Base-by-base conservation (phyloP, 2,329 filamentous ascomycete genomes). In the Xylariaceae sp. region DNA sequence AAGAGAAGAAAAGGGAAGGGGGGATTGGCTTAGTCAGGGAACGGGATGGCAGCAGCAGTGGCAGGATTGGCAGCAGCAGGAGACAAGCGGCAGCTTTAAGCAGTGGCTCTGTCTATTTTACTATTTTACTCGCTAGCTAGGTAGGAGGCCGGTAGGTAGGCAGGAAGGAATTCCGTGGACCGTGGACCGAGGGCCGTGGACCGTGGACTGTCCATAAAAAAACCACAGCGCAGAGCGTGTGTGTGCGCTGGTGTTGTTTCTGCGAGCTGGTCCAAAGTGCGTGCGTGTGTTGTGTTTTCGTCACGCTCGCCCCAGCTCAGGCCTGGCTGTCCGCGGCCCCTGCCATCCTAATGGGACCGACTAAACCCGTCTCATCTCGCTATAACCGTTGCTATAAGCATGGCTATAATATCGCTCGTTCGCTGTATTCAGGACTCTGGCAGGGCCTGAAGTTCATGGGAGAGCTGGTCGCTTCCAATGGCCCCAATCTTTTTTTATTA, bases 181-280 rank as follows among this genome's bases (percentile, higher is more conserved):
- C 56, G 48, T 23, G 63, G 63, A 35, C 57, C 35, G 55, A 56
- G 47, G 60, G 42, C 53, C 49, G 64, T 53, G 58, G 63, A 58
- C 42, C 13, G 42, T 5, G 42, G 42, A n/a, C 15, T 6, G 13
- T 11, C 42, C 42, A 15, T 45, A 45, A 13, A 45, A n/a, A 13
- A 45, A 6, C 15, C 11, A 30, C 23, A 30, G 23, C 23, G 23
- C 23, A 30, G 23, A 30, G 23, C 23, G 50, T 34, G 10, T 51
- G 50, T 51, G 50, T 51, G 50, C 10, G 50, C 17, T 42, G 37
- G 9, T 51, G 50, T 51, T n/a, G 15, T 4, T 15, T n/a, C 15
- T 51, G 48, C 15, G 48, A 8, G 48, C 48, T n/a, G 30, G 17
- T 30, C 23, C 23, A 30, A 30, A 30, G 23, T 30, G 23, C 50